Evolutionary conservation across 305 asterid species (phyloP), one percentile per base, ranked within the genome.

Genomic region (Withania somnifera): DNA sequence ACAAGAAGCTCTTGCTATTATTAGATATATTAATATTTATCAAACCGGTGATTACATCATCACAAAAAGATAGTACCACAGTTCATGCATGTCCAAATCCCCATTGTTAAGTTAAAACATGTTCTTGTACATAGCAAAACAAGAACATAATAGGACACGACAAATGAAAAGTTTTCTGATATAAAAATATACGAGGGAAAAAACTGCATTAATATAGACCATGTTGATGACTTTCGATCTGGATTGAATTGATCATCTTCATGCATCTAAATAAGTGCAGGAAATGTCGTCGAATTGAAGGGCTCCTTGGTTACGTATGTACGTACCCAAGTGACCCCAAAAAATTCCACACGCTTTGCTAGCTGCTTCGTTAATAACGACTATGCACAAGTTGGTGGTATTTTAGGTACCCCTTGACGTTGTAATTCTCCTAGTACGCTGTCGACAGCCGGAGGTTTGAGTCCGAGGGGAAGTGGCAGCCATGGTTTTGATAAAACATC

Each of bases 401-500:
- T 84, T 84, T 91, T 94, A 1, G 98, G 84, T 67, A 93, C 82
- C 17, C 97, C 98, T 87, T 93, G 95, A 13, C 89, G 95, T 56
- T 93, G 97, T 58, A 93, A 90, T 84, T 93, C 97, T 82, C 86
- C 92, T 91, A 93, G 40, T 52, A 93, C 95, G 11, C 97, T 69
- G 54, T 93, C 97, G 3, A 80, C 82, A 0, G 97, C 90, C 10
- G 98, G 97, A 13, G 97, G 95, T 84, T 92, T 94, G 85, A 94
- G 91, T 68, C 98, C 97, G 0, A 94, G 90, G 9, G 97, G 98
- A 86, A 94, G 91, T 56, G 97, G 95, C 87, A 86, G 89, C 98
- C 98, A 94, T 78, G 98, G 98, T 88, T 93, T 93, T 13, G 93
- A 82, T 86, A 94, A 84, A 82, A 87, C 98, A 58, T 93, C 98